These are phyloP conservation scores for Phytophthora chlamydospora DNA, from an alignment of 352 stramenopile species.

Conservation along the genomic window DNA sequence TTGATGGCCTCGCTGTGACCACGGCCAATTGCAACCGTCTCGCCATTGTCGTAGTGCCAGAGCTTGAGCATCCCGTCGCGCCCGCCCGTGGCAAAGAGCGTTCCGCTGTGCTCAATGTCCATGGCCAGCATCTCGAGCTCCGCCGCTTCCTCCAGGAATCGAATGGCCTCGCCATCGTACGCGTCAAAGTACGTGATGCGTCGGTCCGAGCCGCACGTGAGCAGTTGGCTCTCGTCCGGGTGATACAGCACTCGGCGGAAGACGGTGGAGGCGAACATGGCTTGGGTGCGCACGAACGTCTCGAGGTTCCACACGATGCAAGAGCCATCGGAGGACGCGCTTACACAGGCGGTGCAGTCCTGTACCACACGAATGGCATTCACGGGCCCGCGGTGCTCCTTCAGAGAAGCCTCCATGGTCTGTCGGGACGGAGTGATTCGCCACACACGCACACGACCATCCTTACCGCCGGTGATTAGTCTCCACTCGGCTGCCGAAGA, in stretches of 20 bases:
- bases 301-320: slow-evolving; percentile 98
- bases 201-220: slow-evolving; percentile 95
- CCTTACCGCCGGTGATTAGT: slow-evolving; percentile 93
- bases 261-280: slow-evolving; percentile 96
- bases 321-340: slow-evolving; percentile 81
- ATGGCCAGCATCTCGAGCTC: slow-evolving; percentile 92
- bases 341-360: slow-evolving; percentile 79
- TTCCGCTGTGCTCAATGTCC: slow-evolving; percentile 91
- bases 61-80: slow-evolving; percentile 94
- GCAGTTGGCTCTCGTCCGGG: slow-evolving; percentile 95
- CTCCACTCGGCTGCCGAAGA: slow-evolving; percentile 73
- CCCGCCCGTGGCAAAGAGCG: slow-evolving; percentile 91
- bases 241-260: slow-evolving; percentile 95
- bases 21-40: slow-evolving; percentile 85
- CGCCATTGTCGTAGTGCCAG: slow-evolving; percentile 97
- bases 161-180: slow-evolving; percentile 94
- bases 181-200: slow-evolving; percentile 98
- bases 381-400: slow-evolving; percentile 95
- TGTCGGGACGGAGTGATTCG: slow-evolving; percentile 91
- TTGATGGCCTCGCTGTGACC: slow-evolving; percentile 95
- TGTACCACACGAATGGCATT: slow-evolving; percentile 90
- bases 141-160: slow-evolving; percentile 93
- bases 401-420: slow-evolving; percentile 94
- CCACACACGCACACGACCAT: slow-evolving; percentile 95
- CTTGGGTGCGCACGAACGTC: slow-evolving; percentile 91